A percentile compares a stretch with the other conserved stretches of the same genome.
Evolutionary conservation across 352 stramenopile genomes (phyloP).

Genomic region (Pythium apleroticum): DNA sequence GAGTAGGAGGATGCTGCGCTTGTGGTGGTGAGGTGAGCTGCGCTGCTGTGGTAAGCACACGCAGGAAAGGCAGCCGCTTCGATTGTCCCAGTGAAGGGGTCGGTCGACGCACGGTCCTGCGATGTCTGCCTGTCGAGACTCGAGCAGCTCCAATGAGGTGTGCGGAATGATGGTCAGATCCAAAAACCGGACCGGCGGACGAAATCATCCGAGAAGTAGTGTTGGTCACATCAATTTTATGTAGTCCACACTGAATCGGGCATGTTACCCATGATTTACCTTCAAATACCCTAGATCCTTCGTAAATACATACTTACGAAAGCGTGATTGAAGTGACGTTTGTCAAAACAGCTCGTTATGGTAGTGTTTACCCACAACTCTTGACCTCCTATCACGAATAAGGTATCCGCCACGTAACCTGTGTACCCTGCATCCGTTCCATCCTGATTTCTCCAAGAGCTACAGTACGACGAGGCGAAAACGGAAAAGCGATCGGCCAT

Average conservation of each 20-base stretch:
- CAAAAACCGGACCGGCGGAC: slow-evolving; percentile 2
- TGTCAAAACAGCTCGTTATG: not conserved
- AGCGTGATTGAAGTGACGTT: not conserved
- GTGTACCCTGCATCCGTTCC: not conserved
- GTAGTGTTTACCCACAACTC: not conserved
- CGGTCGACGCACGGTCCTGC: not conserved
- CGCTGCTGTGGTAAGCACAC: not conserved
- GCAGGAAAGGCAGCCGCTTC: not conserved
- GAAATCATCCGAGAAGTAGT: not conserved
- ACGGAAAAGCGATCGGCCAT: slow-evolving; percentile 1
- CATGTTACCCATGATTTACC: not conserved
- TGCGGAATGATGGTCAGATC: slow-evolving; percentile 27
- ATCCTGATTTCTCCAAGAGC: not conserved
- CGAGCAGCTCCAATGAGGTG: not conserved
- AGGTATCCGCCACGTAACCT: not conserved
- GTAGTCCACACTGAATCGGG: not conserved
- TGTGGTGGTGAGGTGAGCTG: not conserved
- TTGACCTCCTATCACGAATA: not conserved
- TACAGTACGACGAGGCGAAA: not conserved
- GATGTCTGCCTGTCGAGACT: not conserved
- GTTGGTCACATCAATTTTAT: not conserved
- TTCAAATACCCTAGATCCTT: not conserved
- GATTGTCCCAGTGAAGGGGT: not conserved
- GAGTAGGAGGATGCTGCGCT: not conserved
- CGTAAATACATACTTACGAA: not conserved